A percentile compares a stretch with the other conserved stretches of the same genome.
These are phyloP conservation scores for Helotiales sp. DNA, from an alignment of 2,329 filamentous ascomycete genomes.

Conservation along the genomic window DNA sequence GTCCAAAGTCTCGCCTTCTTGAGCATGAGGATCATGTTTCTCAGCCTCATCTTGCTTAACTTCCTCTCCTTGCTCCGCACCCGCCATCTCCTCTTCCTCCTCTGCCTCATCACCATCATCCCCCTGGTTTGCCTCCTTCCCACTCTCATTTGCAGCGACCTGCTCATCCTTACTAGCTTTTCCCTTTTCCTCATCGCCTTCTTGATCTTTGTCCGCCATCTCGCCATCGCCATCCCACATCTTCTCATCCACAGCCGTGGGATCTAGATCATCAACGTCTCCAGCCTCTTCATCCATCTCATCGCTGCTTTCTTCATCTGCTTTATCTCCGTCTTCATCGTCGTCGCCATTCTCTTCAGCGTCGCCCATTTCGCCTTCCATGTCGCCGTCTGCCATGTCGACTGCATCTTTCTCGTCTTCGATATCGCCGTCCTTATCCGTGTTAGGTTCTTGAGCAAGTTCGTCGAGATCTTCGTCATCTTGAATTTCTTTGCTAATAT, in stretches of 20 bases:
- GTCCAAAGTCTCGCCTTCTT: conserved; percentile 67
- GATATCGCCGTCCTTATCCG: conserved; percentile 59
- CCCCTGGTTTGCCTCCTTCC: conserved; percentile 55
- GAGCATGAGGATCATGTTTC: conserved; percentile 63
- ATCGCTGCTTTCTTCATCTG: conserved; percentile 65
- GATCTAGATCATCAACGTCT: conserved; percentile 87
- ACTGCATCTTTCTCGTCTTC: conserved; percentile 82
- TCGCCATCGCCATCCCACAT: conserved; percentile 92
- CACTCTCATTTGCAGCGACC: conserved; percentile 50
- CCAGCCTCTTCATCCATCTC: conserved; percentile 89
- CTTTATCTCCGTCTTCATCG: conserved; percentile 57
- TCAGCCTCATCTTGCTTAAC: conserved; percentile 56
- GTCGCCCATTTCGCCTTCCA: conserved; percentile 82
- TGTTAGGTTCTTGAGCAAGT: conserved; percentile 79
- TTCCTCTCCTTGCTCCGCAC: conserved; percentile 58
- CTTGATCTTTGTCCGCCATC: conserved; percentile 78
- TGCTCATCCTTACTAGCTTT: conserved; percentile 61
- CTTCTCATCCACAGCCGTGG: conserved; percentile 92
- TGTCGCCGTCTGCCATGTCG: conserved; percentile 89
- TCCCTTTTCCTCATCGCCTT: conserved; percentile 71
- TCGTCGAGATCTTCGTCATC: conserved; percentile 93
- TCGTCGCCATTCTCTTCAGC: conserved; percentile 62
- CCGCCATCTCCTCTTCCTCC: conserved; percentile 58
- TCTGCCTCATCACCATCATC: conserved; percentile 50
- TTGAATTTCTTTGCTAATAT: conserved; percentile 96